Conservation (phyloP, 495 filamentous ascomycete genomes). For the Podospora comata region DNA sequence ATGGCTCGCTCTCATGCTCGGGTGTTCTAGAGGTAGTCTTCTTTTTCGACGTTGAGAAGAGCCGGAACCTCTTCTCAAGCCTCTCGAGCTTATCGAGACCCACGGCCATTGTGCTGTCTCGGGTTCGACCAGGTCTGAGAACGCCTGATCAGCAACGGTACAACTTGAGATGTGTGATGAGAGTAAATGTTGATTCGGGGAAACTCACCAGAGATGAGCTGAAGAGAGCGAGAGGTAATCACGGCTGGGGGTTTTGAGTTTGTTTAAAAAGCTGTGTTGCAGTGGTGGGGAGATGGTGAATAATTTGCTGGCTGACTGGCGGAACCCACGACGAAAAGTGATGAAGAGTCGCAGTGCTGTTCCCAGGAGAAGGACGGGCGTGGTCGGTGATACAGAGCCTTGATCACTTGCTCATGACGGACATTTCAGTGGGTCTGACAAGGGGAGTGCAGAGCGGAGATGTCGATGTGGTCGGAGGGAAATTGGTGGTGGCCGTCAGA, state of each 20-base stretch:
- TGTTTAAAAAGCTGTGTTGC: background rate
- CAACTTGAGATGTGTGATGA: background rate
- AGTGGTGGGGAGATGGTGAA: too few relatives aligned
- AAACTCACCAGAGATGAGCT: background rate
- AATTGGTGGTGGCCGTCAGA: background rate
- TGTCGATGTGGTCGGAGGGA: slow-evolving; percentile 7
- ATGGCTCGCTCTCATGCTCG: slow-evolving; percentile 1
- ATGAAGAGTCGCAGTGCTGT: background rate
- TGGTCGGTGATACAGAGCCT: background rate
- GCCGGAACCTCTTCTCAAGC: slow-evolving; percentile 25
- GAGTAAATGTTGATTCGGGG: background rate
- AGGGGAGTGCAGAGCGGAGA: background rate
- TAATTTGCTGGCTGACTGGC: background rate
- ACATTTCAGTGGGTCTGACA: background rate
- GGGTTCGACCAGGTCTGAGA: background rate
- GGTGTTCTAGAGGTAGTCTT: slow-evolving; percentile 5
- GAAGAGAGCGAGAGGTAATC: background rate
- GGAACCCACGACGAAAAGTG: background rate
- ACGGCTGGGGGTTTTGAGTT: background rate
- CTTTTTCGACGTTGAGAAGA: slow-evolving; percentile 32
- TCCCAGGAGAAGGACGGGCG: background rate
- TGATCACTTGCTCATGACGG: background rate
- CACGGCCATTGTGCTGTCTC: slow-evolving; percentile 22
- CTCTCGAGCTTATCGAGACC: slow-evolving; percentile 25
- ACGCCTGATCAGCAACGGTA: background rate